A percentile compares a stretch with the other conserved stretches of the same genome.
Conservation (phyloP, 176 grass and related monocot species). For the Sorghum bicolor region DNA sequence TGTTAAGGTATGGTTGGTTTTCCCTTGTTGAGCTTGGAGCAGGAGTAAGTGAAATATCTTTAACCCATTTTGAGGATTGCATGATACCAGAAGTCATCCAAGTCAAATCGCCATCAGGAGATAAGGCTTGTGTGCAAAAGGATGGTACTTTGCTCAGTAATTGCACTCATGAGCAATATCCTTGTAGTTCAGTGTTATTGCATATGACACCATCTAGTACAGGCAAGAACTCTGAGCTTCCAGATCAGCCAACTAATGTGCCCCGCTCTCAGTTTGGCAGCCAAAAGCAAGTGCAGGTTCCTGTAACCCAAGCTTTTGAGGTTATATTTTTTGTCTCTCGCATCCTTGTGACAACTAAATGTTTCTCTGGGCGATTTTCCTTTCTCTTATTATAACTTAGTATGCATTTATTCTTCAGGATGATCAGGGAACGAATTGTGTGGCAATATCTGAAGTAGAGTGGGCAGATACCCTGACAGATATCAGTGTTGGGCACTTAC, state of each 20-base stretch:
- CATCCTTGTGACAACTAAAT: slow-evolving; percentile 14
- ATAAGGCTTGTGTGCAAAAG: slow-evolving; percentile 32
- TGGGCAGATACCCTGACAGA: slow-evolving; percentile 95
- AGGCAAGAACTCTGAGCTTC: slow-evolving; percentile 15
- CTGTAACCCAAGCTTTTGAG: slow-evolving; percentile 44
- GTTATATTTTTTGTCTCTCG: slow-evolving; percentile 33
- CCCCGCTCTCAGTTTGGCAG: slow-evolving; percentile 17
- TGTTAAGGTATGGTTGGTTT: slow-evolving; percentile 92
- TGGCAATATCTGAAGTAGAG: slow-evolving; percentile 54
- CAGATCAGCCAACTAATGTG: slow-evolving; percentile 20
- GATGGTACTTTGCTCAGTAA: slow-evolving; percentile 28
- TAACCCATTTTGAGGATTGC: slow-evolving; percentile 49
- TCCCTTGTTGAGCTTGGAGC: slow-evolving; percentile 60
- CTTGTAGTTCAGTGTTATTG: slow-evolving; percentile 18
- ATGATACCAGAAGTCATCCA: slow-evolving; percentile 54
- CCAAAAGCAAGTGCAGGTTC: slow-evolving; percentile 45
- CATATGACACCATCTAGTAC: slow-evolving; percentile 23
- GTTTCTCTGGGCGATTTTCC: slow-evolving; percentile 24
- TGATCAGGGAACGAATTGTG: slow-evolving; percentile 31
- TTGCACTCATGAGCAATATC: slow-evolving; percentile 13
- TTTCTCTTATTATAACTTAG: slow-evolving; percentile 23
- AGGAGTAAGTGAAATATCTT: slow-evolving; percentile 46
- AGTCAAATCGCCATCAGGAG: slow-evolving; percentile 28
- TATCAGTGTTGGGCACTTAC: slow-evolving; percentile 84
- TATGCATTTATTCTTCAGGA: slow-evolving; percentile 31